phyloP scores from a whole-genome alignment of 208 protist species.

The Acanthamoeba lenticulata region DNA sequence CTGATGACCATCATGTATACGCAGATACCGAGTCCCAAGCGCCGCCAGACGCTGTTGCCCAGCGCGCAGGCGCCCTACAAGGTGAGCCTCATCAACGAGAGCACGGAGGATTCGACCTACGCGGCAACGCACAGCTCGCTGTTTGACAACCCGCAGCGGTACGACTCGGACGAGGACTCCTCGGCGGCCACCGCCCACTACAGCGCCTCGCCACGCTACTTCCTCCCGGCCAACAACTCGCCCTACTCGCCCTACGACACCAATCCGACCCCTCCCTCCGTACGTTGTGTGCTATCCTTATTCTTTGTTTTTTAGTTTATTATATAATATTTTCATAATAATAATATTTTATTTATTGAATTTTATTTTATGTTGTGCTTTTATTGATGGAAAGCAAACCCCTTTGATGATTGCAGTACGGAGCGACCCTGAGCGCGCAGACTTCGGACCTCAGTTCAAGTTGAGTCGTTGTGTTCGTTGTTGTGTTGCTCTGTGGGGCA shows the following conservation, averaged over 20 bases:
- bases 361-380: neutral
- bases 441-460: neutral
- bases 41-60: neutral
- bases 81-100: neutral
- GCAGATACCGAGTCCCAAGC: neutral
- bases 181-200: neutral
- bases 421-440: neutral
- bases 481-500: no score
- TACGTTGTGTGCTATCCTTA: neutral
- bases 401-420: no score
- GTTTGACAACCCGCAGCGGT: conserved; percentile 45
- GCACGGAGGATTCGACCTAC: neutral
- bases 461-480: no score
- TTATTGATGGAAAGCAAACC: no score
- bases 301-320: neutral
- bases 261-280: neutral
- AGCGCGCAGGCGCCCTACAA: neutral
- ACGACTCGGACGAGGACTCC: conserved; percentile 27
- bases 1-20: no score
- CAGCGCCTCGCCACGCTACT: conserved; percentile 5
- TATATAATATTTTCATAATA: no score
- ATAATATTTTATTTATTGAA: neutral
- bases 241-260: conserved; percentile 34
- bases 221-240: neutral
- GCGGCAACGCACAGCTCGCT: neutral